Percentiles rank a stretch among this genome's conserved stretches.
These are phyloP conservation scores for Diplodia intermedia DNA, from an alignment of 2,329 filamentous ascomycete genomes.

Conservation along the genomic window DNA sequence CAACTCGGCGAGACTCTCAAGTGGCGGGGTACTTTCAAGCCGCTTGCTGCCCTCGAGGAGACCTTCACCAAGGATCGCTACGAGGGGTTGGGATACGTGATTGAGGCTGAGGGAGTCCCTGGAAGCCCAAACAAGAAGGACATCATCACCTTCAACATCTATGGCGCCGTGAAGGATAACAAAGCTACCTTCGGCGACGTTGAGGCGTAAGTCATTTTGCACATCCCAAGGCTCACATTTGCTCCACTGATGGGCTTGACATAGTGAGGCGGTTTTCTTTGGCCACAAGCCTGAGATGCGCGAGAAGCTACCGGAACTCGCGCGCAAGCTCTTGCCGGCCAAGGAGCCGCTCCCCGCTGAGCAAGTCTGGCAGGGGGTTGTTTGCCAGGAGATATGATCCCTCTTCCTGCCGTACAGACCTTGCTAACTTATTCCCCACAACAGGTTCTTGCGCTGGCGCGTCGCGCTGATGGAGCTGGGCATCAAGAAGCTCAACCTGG, in stretches of 20 bases:
- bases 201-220: slow-evolving; percentile 68
- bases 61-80: slow-evolving; percentile 74
- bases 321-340: background rate
- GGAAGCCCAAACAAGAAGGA: slow-evolving; percentile 63
- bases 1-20: slow-evolving; percentile 81
- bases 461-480: slow-evolving; percentile 89
- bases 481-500: slow-evolving; percentile 74
- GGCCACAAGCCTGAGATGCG: background rate
- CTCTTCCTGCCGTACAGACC: background rate
- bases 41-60: slow-evolving; percentile 67
- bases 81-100: slow-evolving; percentile 79
- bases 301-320: background rate
- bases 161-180: slow-evolving; percentile 83
- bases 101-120: slow-evolving; percentile 66
- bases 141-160: slow-evolving; percentile 91
- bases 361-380: background rate
- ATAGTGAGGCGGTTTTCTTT: slow-evolving; percentile 6
- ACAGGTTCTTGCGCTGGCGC: slow-evolving; percentile 87
- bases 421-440: slow-evolving; percentile 4
- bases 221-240: background rate
- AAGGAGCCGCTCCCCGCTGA: background rate
- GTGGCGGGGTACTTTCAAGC: slow-evolving; percentile 82
- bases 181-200: slow-evolving; percentile 81
- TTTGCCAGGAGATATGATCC: slow-evolving; percentile 11
- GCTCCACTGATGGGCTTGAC: slow-evolving; percentile 7